These are phyloP conservation scores for Thalassia testudinum DNA, from an alignment of 116 monocot genomes.

Conservation along the genomic window DNA sequence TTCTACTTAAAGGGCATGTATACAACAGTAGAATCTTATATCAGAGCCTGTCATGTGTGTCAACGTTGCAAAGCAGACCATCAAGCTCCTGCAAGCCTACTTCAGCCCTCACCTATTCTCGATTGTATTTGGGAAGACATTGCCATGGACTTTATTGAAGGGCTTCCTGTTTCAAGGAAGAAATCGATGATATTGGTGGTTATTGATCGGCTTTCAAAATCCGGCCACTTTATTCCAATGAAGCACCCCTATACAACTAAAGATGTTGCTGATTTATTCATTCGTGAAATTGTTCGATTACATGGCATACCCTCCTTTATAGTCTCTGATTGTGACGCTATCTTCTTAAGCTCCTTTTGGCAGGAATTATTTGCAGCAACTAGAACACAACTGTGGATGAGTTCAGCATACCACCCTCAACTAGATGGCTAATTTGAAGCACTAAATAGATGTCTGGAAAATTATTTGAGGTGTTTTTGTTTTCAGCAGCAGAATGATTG, in stretches of 20 bases:
- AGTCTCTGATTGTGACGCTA: background rate
- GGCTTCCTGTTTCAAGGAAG: background rate
- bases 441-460: constrained; percentile 2
- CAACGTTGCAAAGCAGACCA: background rate
- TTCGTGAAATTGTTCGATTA: background rate
- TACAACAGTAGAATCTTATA: no score
- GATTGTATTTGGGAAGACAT: constrained; percentile 2
- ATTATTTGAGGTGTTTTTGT: background rate
- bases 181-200: constrained; percentile 6
- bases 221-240: constrained; percentile 3
- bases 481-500: background rate
- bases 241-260: constrained; percentile 9
- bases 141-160: constrained; percentile 11
- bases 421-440: constrained; percentile 1
- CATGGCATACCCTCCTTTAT: background rate
- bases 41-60: background rate
- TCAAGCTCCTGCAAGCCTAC: background rate
- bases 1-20: no score
- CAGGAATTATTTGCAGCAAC: background rate
- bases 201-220: constrained; percentile 1
- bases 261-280: constrained; percentile 2
- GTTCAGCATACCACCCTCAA: constrained; percentile 7
- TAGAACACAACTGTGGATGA: background rate
- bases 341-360: constrained; percentile 2
- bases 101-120: constrained; percentile 9